Evolutionary conservation across 2,329 filamentous ascomycete genomes (phyloP).

Genomic region (Clonostachys solani): DNA sequence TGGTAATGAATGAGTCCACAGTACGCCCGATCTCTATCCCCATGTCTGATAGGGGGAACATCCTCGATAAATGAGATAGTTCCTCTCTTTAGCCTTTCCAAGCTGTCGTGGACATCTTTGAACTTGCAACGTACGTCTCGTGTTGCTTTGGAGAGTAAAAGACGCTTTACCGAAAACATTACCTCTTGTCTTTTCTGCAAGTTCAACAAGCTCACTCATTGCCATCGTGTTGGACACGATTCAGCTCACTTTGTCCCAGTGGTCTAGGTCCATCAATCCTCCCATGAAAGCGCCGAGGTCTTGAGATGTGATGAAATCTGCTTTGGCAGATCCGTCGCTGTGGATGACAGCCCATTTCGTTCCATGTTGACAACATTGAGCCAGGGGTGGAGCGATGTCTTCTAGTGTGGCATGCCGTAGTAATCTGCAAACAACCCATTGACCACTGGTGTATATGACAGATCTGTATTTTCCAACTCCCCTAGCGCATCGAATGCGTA

Average conservation of each 20-base stretch:
- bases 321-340: constrained; percentile 5
- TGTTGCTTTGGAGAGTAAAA: background rate
- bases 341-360: constrained; percentile 13
- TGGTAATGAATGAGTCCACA: background rate
- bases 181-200: constrained; percentile 4
- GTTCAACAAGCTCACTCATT: constrained; percentile 6
- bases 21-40: constrained; percentile 5
- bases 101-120: background rate
- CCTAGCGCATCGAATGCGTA: constrained; percentile 14
- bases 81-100: constrained; percentile 13
- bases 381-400: constrained; percentile 12
- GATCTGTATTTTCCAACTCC: constrained; percentile 1
- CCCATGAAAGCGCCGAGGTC: constrained; percentile 10
- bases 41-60: constrained; percentile 10
- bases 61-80: constrained; percentile 13
- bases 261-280: constrained; percentile 7
- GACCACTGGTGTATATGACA: constrained; percentile 9
- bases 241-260: constrained; percentile 6
- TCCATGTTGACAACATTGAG: constrained; percentile 14
- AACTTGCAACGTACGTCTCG: background rate
- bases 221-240: constrained; percentile 6
- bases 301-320: constrained; percentile 12
- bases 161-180: background rate
- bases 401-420: constrained; percentile 14
- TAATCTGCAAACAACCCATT: constrained; percentile 18